A percentile compares a stretch with the other conserved stretches of the same genome.
These are phyloP conservation scores for Solanum hybrid DNA, from an alignment of 305 asterid species.

Conservation along the genomic window DNA sequence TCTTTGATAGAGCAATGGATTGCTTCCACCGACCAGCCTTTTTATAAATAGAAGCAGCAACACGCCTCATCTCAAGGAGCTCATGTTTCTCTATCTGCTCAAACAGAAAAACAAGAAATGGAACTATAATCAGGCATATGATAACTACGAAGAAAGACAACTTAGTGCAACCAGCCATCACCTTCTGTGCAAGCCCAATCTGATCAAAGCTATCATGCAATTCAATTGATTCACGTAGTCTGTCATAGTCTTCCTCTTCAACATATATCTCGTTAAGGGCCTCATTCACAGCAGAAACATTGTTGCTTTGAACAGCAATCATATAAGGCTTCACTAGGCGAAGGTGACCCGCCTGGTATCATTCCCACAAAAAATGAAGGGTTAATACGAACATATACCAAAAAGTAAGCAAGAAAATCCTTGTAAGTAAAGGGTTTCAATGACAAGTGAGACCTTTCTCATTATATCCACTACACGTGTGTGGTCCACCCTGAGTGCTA, in stretches of 20 bases:
- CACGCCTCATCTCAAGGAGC: constrained; percentile 99
- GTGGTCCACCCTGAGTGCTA: constrained; percentile 96
- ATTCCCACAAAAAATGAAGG: constrained; percentile 2
- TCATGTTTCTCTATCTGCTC: constrained; percentile 96
- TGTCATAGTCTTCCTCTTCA: constrained; percentile 97
- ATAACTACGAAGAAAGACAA: not conserved
- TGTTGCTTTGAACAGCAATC: constrained; percentile 99
- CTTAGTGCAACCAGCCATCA: constrained; percentile 15
- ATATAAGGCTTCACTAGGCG: constrained; percentile 96
- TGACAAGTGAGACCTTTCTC: constrained; percentile 56
- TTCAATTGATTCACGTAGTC: constrained; percentile 95
- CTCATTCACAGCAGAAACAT: constrained; percentile 96
- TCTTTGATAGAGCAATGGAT: constrained; percentile 95
- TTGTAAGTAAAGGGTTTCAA: not conserved
- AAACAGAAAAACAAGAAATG: constrained; percentile 6
- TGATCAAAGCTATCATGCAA: constrained; percentile 95
- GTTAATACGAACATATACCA: constrained; percentile 3
- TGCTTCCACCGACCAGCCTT: constrained; percentile 99
- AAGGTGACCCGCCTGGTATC: constrained; percentile 77
- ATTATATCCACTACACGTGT: constrained; percentile 98
- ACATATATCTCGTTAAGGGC: constrained; percentile 94
- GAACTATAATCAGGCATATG: not conserved
- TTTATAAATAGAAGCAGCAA: constrained; percentile 96
- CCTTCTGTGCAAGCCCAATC: constrained; percentile 99
- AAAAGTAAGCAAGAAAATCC: not conserved